phyloP scores from a whole-genome alignment of 306 rosid genomes.

The Malus fusca region DNA sequence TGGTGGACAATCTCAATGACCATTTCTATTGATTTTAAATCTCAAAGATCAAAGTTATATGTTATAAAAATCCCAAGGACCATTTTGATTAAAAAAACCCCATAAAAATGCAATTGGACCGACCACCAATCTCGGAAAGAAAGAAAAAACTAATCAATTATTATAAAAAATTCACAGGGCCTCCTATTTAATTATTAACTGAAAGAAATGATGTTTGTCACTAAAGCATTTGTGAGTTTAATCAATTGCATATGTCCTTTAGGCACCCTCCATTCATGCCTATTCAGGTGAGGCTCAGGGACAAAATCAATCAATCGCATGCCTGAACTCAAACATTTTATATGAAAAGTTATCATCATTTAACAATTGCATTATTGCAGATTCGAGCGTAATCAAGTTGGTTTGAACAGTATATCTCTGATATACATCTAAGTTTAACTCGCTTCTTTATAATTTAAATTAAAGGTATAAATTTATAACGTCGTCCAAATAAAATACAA shows the following conservation, averaged over 20 bases:
- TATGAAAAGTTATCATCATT: no score
- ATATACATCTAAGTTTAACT: no score
- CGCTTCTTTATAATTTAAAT: fast-evolving
- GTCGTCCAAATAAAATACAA: no score
- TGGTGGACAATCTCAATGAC: no score
- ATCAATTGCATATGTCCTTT: background rate
- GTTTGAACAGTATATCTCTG: fast-evolving
- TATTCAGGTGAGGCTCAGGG: background rate
- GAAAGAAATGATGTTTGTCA: conserved; percentile 14
- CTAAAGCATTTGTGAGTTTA: background rate
- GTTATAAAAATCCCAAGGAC: no score
- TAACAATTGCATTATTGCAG: background rate
- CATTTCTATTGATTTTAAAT: no score
- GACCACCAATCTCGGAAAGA: background rate
- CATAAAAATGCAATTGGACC: background rate
- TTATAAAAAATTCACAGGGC: background rate
- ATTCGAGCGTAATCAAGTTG: no score
- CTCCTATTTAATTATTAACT: conserved; percentile 19
- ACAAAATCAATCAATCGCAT: background rate
- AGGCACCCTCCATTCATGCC: background rate
- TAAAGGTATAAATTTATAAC: no score
- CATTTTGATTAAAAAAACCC: no score
- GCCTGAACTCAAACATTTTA: background rate
- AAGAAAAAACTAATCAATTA: background rate
- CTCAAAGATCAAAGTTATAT: no score